Conservation (phyloP, 1,284 basidiomycete species). For the Waitea zeae region DNA sequence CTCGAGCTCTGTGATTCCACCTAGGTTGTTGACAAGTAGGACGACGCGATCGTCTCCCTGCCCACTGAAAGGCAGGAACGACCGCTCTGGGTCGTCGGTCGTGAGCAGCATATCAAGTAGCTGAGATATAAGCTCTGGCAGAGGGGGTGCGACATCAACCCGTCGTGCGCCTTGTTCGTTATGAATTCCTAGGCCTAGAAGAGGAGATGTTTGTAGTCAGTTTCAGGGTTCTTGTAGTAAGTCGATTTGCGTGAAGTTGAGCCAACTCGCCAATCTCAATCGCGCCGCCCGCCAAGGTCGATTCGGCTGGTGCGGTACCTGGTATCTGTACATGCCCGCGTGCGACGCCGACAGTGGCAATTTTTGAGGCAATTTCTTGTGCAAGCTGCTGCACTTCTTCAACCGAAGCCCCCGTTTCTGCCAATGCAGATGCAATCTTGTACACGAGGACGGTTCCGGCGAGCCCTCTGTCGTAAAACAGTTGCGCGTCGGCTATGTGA, state of each 20-base stretch:
- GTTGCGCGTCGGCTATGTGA: background rate
- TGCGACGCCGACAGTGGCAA: constrained; percentile 81
- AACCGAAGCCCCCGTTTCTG: constrained; percentile 54
- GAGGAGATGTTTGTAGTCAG: background rate
- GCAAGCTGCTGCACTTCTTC: constrained; percentile 59
- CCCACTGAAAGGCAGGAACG: constrained; percentile 63
- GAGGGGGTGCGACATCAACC: constrained; percentile 51
- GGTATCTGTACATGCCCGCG: constrained; percentile 79
- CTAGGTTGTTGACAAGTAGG: constrained; percentile 66
- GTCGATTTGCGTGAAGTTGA: no score
- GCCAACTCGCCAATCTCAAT: constrained; percentile 69
- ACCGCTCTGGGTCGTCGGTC: constrained; percentile 74
- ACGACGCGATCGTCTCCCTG: constrained; percentile 49
- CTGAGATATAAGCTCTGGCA: constrained; percentile 52
- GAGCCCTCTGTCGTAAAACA: constrained; percentile 37
- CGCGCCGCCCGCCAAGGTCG: constrained; percentile 45
- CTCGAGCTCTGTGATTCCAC: constrained; percentile 79
- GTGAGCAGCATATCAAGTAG: constrained; percentile 62
- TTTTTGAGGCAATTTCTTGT: constrained; percentile 43
- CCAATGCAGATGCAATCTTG: constrained; percentile 80
- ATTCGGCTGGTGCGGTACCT: constrained; percentile 48
- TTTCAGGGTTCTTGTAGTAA: constrained; percentile 6
- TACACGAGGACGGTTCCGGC: constrained; percentile 85
- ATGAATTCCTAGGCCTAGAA: constrained; percentile 59
- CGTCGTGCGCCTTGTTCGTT: constrained; percentile 76